Evolutionary conservation across 441 rosid species (phyloP).

Genomic region (Pelargonium cotyledonis): DNA sequence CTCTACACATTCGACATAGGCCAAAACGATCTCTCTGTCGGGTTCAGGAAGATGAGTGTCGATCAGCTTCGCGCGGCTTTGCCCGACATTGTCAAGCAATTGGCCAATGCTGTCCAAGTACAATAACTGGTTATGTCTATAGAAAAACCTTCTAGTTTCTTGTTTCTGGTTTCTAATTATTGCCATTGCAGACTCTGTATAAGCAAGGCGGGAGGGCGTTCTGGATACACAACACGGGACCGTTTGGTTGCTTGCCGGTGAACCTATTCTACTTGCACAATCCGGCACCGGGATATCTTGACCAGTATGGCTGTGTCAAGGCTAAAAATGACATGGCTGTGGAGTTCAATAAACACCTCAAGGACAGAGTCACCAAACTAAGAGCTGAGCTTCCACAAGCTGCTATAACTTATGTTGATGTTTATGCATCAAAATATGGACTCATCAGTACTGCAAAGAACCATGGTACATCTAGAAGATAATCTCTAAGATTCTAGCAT

Average conservation of each 20-base stretch:
- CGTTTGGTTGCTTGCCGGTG: conserved; percentile 62
- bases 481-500: background rate
- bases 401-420: conserved; percentile 53
- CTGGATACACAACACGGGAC: conserved; percentile 69
- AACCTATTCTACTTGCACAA: conserved; percentile 47
- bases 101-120: conserved; percentile 74
- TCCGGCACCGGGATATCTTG: conserved; percentile 47
- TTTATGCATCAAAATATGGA: conserved; percentile 48
- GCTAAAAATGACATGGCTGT: conserved; percentile 46
- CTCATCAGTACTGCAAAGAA: conserved; percentile 43
- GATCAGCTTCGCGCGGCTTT: conserved; percentile 66
- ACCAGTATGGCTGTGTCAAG: conserved; percentile 40
- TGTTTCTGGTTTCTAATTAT: too few species aligned
- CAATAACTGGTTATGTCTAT: too few species aligned
- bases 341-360: conserved; percentile 54
- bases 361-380: conserved; percentile 39
- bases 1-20: conserved; percentile 88
- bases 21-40: conserved; percentile 86
- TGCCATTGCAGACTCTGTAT: conserved; percentile 48
- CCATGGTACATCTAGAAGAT: conserved; percentile 31
- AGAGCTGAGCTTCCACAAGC: conserved; percentile 47
- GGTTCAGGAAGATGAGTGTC: conserved; percentile 53
- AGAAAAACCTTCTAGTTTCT: background rate
- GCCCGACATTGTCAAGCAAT: conserved; percentile 61
- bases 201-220: conserved; percentile 69